Base-by-base conservation (phyloP, 2,329 filamentous ascomycete genomes). In the Dactylellina leptospora region DNA sequence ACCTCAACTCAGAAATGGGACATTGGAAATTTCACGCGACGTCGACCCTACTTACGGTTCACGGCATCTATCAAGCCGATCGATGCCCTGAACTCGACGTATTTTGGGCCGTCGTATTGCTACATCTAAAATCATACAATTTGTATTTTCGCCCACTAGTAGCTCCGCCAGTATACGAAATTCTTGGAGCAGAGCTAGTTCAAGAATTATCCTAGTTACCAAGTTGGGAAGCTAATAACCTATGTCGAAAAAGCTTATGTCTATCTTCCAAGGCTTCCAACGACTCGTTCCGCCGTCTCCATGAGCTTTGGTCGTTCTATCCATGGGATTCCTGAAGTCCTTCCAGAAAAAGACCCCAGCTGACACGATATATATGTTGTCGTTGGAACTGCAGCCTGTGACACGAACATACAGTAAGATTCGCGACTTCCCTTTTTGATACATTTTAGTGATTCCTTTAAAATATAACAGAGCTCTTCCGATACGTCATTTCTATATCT, bases 291-390 rank as follows among this genome's bases (percentile, higher is more conserved):
- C 51, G 58, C 68, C 51, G 66, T 71, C 53, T 71, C 58, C 51
- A 22, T 63, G 8, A 40, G 47, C 40, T 13, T 16, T 47, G 16
- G 38, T 11, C 36, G 11, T 23, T n/a, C 28, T 38, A 54, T 60
- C 68, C 68, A 72, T 60, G 68, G 59, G 45, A 55, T 40, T 9
- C 44, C n/a, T 30, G 54, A 6, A 60, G 59, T 59, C 68, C 68
- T 72, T 64, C 68, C 68, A 55, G 53, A 72, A 64, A 18, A 20
- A 53, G 48, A n/a, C n/a, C n/a, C n/a, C n/a, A n/a, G n/a, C n/a
- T n/a, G n/a, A n/a, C n/a, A n/a, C n/a, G n/a, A n/a, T n/a, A n/a
- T n/a, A n/a, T n/a, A n/a, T n/a, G n/a, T n/a, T n/a, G n/a, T n/a
- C n/a, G n/a, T n/a, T n/a, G n/a, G n/a, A n/a, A n/a, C n/a, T n/a